Evolutionary conservation across 441 rosid species (phyloP).

Genomic region (Eruca vesicaria): DNA sequence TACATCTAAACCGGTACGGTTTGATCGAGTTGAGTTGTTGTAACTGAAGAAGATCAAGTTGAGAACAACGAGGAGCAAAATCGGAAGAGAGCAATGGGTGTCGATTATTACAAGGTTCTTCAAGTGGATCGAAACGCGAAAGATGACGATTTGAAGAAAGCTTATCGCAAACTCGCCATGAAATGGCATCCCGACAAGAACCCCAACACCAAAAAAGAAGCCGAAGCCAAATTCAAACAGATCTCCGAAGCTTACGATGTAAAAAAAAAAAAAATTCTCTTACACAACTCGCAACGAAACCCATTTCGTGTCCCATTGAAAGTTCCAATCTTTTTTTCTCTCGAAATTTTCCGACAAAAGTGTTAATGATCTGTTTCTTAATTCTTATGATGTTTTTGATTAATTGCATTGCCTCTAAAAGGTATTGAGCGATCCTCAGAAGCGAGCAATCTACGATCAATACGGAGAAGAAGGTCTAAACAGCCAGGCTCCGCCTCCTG

Average conservation of each 20-base stretch:
- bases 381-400: neutral
- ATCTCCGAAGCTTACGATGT: slow-evolving; percentile 97
- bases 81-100: slow-evolving; percentile 52
- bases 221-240: slow-evolving; percentile 91
- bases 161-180: slow-evolving; percentile 93
- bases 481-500: slow-evolving; percentile 76
- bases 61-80: slow-evolving; percentile 1
- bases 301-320: neutral
- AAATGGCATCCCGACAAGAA: slow-evolving; percentile 97
- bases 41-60: slow-evolving; percentile 18
- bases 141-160: slow-evolving; percentile 88
- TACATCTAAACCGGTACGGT: neutral
- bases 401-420: slow-evolving; percentile 24
- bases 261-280: slow-evolving; percentile 26
- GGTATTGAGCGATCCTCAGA: slow-evolving; percentile 88
- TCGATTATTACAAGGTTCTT: slow-evolving; percentile 77
- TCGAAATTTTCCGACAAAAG: no score
- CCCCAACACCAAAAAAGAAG: slow-evolving; percentile 77
- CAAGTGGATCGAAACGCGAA: slow-evolving; percentile 68
- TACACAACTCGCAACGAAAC: neutral
- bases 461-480: slow-evolving; percentile 88
- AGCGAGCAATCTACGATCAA: slow-evolving; percentile 80
- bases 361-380: neutral
- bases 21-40: slow-evolving; percentile 10
- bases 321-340: no score